These are phyloP conservation scores for Ustilago loliicola DNA, from an alignment of 1,284 basidiomycete genomes.

Conservation along the genomic window DNA sequence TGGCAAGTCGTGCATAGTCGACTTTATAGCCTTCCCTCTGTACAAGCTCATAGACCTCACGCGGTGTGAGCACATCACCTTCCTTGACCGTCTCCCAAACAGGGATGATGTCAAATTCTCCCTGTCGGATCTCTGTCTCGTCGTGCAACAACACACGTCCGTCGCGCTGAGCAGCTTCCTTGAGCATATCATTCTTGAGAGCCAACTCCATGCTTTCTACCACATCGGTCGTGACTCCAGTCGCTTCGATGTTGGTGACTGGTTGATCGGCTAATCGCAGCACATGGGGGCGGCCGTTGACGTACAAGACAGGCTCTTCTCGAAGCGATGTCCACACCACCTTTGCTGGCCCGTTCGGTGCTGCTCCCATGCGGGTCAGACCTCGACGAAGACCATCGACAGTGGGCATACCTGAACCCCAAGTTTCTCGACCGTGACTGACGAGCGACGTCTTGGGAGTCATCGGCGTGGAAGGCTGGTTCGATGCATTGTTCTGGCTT, in stretches of 20 bases:
- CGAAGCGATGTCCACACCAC: constrained; percentile 69
- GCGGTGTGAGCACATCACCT: constrained; percentile 91
- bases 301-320: constrained; percentile 69
- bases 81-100: constrained; percentile 87
- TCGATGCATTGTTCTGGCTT: constrained; percentile 11
- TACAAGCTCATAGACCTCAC: constrained; percentile 74
- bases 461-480: constrained; percentile 35
- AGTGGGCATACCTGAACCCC: constrained; percentile 69
- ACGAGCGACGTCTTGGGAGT: constrained; percentile 39
- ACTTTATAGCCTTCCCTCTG: constrained; percentile 66
- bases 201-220: constrained; percentile 93
- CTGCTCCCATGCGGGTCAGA: constrained; percentile 64
- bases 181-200: constrained; percentile 89
- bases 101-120: constrained; percentile 78
- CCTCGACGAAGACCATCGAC: constrained; percentile 67
- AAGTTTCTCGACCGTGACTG: constrained; percentile 58
- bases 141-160: constrained; percentile 91
- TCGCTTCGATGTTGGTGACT: constrained; percentile 74
- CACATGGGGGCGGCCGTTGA: constrained; percentile 82
- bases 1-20: constrained; percentile 68
- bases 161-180: constrained; percentile 80
- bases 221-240: constrained; percentile 89
- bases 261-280: constrained; percentile 83
- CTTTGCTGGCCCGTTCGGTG: constrained; percentile 44
- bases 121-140: constrained; percentile 92